These are phyloP conservation scores for Novymonas esmeraldas DNA, from an alignment of 208 protist species.

Conservation along the genomic window DNA sequence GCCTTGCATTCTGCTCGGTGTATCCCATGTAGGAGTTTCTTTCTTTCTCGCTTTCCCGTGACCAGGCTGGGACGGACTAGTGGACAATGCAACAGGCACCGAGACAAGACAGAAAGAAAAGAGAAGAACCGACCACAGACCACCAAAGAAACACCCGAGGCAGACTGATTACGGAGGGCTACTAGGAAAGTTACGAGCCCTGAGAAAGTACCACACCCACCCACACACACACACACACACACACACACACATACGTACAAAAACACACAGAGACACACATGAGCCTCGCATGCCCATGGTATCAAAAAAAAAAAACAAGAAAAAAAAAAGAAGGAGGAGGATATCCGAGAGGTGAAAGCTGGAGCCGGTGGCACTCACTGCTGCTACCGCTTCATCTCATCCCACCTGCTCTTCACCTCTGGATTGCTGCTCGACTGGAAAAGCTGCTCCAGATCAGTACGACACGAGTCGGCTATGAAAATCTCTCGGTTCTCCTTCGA, in stretches of 20 bases:
- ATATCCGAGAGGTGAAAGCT: not conserved
- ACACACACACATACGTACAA: too few species aligned
- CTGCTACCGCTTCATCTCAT: conserved; percentile 73
- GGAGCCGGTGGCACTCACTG: not conserved
- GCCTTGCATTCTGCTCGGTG: too few species aligned
- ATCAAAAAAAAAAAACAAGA: conserved; percentile 10
- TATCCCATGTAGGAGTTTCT: not conserved
- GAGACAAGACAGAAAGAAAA: conserved; percentile 7
- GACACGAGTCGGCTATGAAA: conserved; percentile 49
- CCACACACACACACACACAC: too few species aligned
- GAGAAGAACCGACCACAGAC: conserved; percentile 1
- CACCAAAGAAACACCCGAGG: not conserved
- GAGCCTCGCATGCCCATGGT: too few species aligned
- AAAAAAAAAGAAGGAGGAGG: conserved; percentile 3
- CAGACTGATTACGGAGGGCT: not conserved
- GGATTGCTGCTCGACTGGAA: conserved; percentile 45
- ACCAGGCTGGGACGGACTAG: not conserved
- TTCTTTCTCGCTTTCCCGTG: conserved; percentile 3
- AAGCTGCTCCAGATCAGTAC: conserved; percentile 49
- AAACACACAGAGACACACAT: too few species aligned
- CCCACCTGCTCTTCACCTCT: conserved; percentile 60
- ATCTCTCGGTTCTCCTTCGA: conserved; percentile 78
- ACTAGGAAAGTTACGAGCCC: conserved; percentile 7
- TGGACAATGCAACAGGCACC: conserved; percentile 6
- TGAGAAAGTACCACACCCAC: too few species aligned